Percentiles rank a stretch among this genome's conserved stretches.
phyloP scores from a whole-genome alignment of 352 stramenopile genomes.

The Phytophthora colocasiae region DNA sequence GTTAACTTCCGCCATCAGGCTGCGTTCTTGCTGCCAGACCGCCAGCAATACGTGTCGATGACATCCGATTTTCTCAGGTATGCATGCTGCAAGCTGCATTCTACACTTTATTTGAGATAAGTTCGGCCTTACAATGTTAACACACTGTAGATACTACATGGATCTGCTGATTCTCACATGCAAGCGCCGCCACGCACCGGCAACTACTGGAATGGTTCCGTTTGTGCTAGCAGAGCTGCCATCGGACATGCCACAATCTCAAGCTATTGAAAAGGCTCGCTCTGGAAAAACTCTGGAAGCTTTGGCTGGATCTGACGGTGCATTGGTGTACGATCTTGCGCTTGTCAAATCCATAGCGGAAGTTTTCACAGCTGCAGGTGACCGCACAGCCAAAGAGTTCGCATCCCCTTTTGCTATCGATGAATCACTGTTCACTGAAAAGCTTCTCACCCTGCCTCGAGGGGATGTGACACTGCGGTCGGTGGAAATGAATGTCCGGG shows the following conservation, averaged over 20 bases:
- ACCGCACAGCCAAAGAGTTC: neutral
- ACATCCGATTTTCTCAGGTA: conserved; percentile 68
- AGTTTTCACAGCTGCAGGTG: conserved; percentile 26
- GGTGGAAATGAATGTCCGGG: conserved; percentile 87
- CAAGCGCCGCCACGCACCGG: conserved; percentile 92
- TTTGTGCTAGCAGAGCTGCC: conserved; percentile 94
- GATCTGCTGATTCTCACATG: conserved; percentile 94
- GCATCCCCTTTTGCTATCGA: conserved; percentile 18
- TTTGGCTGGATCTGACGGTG: conserved; percentile 91
- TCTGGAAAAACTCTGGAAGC: conserved; percentile 91
- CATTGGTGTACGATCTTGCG: conserved; percentile 93
- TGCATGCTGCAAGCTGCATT: conserved; percentile 8
- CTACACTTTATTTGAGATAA: neutral
- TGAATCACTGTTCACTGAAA: conserved; percentile 49
- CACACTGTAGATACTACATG: conserved; percentile 81
- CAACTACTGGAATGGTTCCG: conserved; percentile 97
- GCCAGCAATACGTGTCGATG: conserved; percentile 82
- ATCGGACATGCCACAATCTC: conserved; percentile 55
- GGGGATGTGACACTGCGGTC: conserved; percentile 81
- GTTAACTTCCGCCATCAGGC: conserved; percentile 90
- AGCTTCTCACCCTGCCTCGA: conserved; percentile 60
- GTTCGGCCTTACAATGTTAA: neutral
- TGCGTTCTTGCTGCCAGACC: conserved; percentile 92
- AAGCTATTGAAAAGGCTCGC: conserved; percentile 80
- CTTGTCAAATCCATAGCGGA: conserved; percentile 80